Evolutionary conservation across 2,329 filamentous ascomycete genomes (phyloP), one percentile per base, ranked within the genome.

Genomic region (Cladorrhinum sp.): DNA sequence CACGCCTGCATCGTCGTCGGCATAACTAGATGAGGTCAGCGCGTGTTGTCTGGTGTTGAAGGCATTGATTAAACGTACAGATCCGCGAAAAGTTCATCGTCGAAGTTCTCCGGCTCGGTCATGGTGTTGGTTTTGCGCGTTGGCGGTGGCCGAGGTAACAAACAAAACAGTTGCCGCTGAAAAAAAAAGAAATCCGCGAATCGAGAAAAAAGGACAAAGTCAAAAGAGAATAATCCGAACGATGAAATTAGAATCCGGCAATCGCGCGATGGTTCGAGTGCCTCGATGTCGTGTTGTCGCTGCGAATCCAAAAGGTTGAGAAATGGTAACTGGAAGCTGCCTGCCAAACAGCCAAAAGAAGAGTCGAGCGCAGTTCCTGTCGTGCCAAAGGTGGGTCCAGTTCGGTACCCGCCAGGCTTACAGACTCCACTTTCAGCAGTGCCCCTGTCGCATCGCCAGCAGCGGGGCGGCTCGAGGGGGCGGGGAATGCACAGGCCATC

Each of bases 1-100:
- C n/a, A 72, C 68, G n/a, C 67, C 55, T 1, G 72, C 68, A 26
- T 88, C 85, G 64, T 88, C 86, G 64, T 87, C 86, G 67, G 88
- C 84, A 69, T 88, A 88, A 56, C 86, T 88, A 65, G 16, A 18
- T 9, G 3, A 1, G 12, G 39, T 71, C 36, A 69, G 66, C 21
- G 53, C 16, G 24, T 1, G 24, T 9, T n/a, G 6, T 12, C 20
- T 8, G 33, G 28, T n/a, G 54, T 20, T n/a, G 14, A 55, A 14
- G 10, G 10, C 18, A 28, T 48, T 50, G 30, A 12, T 46, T 49
- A 26, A 60, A 83, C 91, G 76, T 79, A 96, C 91, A 96, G 83
- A 78, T 96, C 91, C 70, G 91, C 91, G 75, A 96, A 96, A 73
- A 96, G 89, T 82, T 96, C 91, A 72, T 96, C 91, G 67, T 96